Base-by-base conservation (phyloP, 768 basidiomycete genomes). In the Psilocybe sp. region DNA sequence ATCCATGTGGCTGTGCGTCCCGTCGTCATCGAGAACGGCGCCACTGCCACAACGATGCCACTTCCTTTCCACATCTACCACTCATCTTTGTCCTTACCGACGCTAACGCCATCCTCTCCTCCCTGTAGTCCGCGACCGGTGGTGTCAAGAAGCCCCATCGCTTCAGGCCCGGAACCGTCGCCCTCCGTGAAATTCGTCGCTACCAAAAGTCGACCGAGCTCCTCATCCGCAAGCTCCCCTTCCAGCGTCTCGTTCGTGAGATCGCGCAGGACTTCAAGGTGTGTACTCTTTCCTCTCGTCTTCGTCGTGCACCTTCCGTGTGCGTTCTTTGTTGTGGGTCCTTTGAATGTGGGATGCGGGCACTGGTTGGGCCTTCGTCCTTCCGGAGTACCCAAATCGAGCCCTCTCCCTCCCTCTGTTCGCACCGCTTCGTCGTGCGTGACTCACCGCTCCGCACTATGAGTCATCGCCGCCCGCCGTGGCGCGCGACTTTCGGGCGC, bases 121-220 rank as follows among this genome's bases (percentile, higher is more conserved):
- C 47, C 37, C 49, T 16, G 38, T 60, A 84, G 81, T 80, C 89
- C 50, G 82, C 89, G 50, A 88, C 94, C 55, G 94, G 94, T 74
- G 94, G 94, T 84, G 94, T 97, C 64, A 98, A 98, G 95, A 99
- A 98, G 81, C 96, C 95, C 53, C 95, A 98, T 72, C 81, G 95
- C 69, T 98, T 96, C 87, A 83, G 89, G 65, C 89, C 89, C 60
- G 89, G 96, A 79, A 99, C 96, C 59, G 96, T 99, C 78, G 96
- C 96, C 59, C 92, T 99, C 58, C 94, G 96, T 81, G 95, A 98
- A 76, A 98, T 98, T 64, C 79, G 96, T 67, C 82, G 94, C 71
- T 97, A 98, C 81, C 94, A 98, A 74, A 97, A 97, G 80, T 94
- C 92, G 54, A 98, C 96, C 57, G 96, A 98, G 81, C 87, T 99